phyloP scores from a whole-genome alignment of 83 land plant genomes.

The Diphasiastrum complanatum region DNA sequence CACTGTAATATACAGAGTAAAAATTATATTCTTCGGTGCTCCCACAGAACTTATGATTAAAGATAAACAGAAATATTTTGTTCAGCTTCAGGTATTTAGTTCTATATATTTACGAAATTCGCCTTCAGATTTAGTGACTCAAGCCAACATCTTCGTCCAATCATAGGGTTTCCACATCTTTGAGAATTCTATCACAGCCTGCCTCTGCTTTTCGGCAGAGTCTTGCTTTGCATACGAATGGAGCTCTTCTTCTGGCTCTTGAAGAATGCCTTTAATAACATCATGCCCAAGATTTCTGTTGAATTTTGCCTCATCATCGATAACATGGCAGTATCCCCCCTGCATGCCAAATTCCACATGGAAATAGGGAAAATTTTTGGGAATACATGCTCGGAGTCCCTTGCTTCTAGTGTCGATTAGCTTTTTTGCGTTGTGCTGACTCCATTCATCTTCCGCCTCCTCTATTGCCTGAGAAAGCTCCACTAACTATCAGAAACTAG shows the following conservation, averaged over 20 bases:
- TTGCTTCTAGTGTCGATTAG: slow-evolving; percentile 74
- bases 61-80: too few relatives aligned
- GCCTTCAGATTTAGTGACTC: too few relatives aligned
- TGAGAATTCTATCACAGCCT: slow-evolving; percentile 45
- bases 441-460: slow-evolving; percentile 98
- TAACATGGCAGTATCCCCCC: slow-evolving; percentile 86
- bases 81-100: too few relatives aligned
- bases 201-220: slow-evolving; percentile 52
- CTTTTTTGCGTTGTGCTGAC: slow-evolving; percentile 93
- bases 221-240: slow-evolving; percentile 43
- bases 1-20: too few relatives aligned
- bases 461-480: slow-evolving; percentile 67
- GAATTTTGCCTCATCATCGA: slow-evolving; percentile 77
- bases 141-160: slow-evolving; percentile 86
- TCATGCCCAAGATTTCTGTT: slow-evolving; percentile 57
- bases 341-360: slow-evolving; percentile 90
- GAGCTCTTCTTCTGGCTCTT: slow-evolving; percentile 68
- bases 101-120: too few relatives aligned
- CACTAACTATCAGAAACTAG: too few relatives aligned
- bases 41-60: too few relatives aligned
- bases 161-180: slow-evolving; percentile 77
- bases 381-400: slow-evolving; percentile 69
- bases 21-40: too few relatives aligned
- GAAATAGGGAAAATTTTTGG: slow-evolving; percentile 87
- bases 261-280: slow-evolving; percentile 75